Conservation (phyloP, 306 rosid species). For the Malus sylvestris region DNA sequence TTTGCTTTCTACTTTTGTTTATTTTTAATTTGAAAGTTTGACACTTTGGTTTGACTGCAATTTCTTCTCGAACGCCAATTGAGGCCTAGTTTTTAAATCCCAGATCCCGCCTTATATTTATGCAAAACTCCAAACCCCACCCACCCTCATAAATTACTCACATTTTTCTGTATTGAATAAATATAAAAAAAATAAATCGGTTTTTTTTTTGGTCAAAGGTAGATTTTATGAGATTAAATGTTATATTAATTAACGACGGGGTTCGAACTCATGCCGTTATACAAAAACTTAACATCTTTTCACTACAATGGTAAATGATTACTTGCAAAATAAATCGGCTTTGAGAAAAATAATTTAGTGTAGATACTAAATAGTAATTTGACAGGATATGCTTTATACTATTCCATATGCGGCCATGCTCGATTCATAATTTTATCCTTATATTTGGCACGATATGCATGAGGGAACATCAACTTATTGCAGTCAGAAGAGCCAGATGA, state of each 20-base stretch:
- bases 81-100: constrained; percentile 13
- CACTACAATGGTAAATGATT: accelerated
- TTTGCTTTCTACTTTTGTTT: constrained; percentile 12
- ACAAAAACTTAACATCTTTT: no score
- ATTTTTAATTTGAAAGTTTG: constrained; percentile 13
- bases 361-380: no score
- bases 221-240: no score
- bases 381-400: no score
- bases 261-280: accelerated
- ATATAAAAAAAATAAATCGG: no score
- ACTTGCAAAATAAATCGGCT: no score
- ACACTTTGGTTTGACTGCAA: constrained; percentile 21
- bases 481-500: not conserved
- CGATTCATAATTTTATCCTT: not conserved
- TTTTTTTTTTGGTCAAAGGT: no score
- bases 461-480: not conserved
- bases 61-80: constrained; percentile 14
- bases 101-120: constrained; percentile 16
- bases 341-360: no score
- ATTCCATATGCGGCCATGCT: not conserved
- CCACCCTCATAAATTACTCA: not conserved
- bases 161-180: no score
- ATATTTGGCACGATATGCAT: not conserved
- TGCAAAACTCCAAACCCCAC: not conserved
- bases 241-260: accelerated